A percentile compares a stretch with the other conserved stretches of the same genome.
phyloP scores from a whole-genome alignment of 495 filamentous ascomycete genomes.

The Podospora bellae-mahoneyi region DNA sequence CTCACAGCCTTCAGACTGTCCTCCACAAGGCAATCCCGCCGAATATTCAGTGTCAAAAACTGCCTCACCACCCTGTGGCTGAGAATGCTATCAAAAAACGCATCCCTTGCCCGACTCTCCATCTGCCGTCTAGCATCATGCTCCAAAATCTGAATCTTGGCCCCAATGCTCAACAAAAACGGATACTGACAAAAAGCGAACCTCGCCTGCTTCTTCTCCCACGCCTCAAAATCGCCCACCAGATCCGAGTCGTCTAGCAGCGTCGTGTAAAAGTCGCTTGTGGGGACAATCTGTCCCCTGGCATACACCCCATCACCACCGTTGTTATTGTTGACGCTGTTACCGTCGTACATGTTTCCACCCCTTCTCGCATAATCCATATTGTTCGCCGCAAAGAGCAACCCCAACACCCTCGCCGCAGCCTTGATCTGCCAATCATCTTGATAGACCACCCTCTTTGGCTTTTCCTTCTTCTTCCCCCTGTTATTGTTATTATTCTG shows the following conservation, averaged over 20 bases:
- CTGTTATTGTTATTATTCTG: conserved; percentile 29
- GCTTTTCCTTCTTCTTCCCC: conserved; percentile 46
- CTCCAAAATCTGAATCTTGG: conserved; percentile 90
- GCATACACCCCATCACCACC: conserved; percentile 22
- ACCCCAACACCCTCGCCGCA: conserved; percentile 73
- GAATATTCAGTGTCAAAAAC: conserved; percentile 73
- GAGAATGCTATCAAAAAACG: conserved; percentile 86
- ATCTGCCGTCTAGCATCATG: conserved; percentile 89
- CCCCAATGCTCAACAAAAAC: conserved; percentile 88
- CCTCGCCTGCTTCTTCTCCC: conserved; percentile 71
- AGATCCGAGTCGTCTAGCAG: conserved; percentile 82
- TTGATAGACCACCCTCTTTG: conserved; percentile 60
- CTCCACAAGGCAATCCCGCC: conserved; percentile 86
- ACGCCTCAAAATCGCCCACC: conserved; percentile 81
- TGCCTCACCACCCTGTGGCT: conserved; percentile 70
- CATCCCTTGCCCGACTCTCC: conserved; percentile 84
- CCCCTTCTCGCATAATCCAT: conserved; percentile 37
- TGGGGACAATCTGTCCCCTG: conserved; percentile 51
- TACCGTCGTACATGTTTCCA: not conserved
- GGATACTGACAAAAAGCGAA: conserved; percentile 95
- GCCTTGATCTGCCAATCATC: conserved; percentile 93
- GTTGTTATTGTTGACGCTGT: not conserved
- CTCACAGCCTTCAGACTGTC: conserved; percentile 85
- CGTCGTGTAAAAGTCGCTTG: conserved; percentile 84
- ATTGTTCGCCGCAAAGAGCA: conserved; percentile 83